Evolutionary conservation across 2,329 filamentous ascomycete genomes (phyloP), one percentile per base, ranked within the genome.

Genomic region (Alternaria dauci): DNA sequence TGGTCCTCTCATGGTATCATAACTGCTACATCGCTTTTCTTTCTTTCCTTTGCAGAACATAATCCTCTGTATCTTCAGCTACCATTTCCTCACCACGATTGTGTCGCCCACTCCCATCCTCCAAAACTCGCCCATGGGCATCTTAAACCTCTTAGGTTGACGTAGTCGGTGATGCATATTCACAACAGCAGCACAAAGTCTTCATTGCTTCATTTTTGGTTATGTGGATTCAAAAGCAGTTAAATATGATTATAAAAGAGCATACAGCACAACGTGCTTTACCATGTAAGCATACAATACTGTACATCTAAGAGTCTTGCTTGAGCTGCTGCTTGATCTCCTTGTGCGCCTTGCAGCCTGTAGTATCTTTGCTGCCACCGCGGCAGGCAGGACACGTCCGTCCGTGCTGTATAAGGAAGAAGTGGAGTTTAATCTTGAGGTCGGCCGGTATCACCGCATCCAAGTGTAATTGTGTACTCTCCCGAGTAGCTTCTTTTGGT

Each of bases 321-420:
- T 50, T 38, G 5, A 50, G 32, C 34, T 38, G 2, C 18, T 50
- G 32, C 32, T 47, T 41, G 16, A 52, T 18, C 26, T 23, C 23
- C 23, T 3, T 52, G 5, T 39, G 50, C n/a, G 39, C 11, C 23
- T 52, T 34, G 30, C 46, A 50, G 14, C 46, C 32, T 4, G 23
- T 36, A 6, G 46, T 50, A 3, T 50, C 52, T 39, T 32, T 56
- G 11, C 43, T 56, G 3, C 53, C 53, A 25, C 59, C 59, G 5
- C 50, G 48, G 34, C 55, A 61, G 14, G 25, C 42, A n/a, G 44
- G 28, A 25, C 59, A 61, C 2, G 48, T 55, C 34, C 55, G 23
- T 16, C 55, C 59, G 43, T 61, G 55, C 23, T 44, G 46, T 12
- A 61, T 58, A 8, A 61, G 50, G 3, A 61, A 44, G 36, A 58